Base-by-base conservation (phyloP, 2,329 filamentous ascomycete genomes). In the Laburnicola sp. region DNA sequence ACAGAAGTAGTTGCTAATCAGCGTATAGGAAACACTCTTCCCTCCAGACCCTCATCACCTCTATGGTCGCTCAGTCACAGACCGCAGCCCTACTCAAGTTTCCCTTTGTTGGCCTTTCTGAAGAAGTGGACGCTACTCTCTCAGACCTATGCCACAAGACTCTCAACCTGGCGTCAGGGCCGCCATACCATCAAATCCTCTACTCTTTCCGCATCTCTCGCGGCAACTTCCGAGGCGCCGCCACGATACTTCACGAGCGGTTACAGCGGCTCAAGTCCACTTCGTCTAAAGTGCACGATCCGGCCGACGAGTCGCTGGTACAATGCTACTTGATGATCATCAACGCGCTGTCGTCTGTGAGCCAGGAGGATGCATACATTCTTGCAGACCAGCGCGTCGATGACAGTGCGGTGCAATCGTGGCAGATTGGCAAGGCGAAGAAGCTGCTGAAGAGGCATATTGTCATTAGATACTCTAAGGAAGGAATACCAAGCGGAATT, bases 401-500 rank as follows among this genome's bases (percentile, higher is more conserved):
- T 64, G 78, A 75, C 40, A 56, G 50, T 38, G 56, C 54, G 36
- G 56, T 56, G 32, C 67, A 62, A 32, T 62, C 64, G 10, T 68
- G 60, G 63, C 62, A 62, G 6, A 64, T 67, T 21, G 61, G 62
- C 27, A 60, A 72, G 64, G 63, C 63, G 53, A 73, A 69, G 64
- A 70, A 73, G 55, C 44, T 69, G 38, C 62, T 71, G 10, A 88
- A 87, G 76, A 85, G 92, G 55, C 87, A 83, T 68, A 85, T 97
- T 31, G 82, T 97, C 11, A 28, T 76, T 99, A 48, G 88, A 88
- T 27, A 92, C 96, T 70, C 78, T 97, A 45, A 83, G 92, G 65
- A 90, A 87, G 72, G 88, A 93, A 69, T 99, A 97, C 71, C 89
- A 96, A 74, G 84, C 83, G 23, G 91, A 97, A 74, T 76, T 99